Conservation (phyloP, 2,329 filamentous ascomycete genomes). For the Eutypella sp. region DNA sequence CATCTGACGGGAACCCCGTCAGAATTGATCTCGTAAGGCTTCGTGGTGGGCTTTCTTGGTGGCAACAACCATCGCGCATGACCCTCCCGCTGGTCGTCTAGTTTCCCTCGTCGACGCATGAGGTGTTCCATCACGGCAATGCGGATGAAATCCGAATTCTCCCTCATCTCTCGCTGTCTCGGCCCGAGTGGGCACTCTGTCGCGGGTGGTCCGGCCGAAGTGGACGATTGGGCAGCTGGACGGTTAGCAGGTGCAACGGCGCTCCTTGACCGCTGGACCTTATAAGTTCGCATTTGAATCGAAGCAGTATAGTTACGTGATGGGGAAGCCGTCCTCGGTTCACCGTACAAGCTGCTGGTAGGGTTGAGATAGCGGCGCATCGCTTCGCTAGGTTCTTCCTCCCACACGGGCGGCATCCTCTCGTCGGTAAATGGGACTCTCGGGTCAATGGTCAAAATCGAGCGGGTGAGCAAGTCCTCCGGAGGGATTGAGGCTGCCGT, state of each 20-base stretch:
- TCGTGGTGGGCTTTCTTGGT: conserved; percentile 51
- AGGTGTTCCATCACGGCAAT: conserved; percentile 69
- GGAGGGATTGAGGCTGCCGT: conserved; percentile 60
- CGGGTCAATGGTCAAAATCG: conserved; percentile 62
- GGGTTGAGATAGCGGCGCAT: conserved; percentile 65
- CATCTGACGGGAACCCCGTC: conserved; percentile 58
- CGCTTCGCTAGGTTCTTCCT: conserved; percentile 61
- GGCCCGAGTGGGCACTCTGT: conserved; percentile 38
- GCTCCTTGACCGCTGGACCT: conserved; percentile 46
- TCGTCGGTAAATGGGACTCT: conserved; percentile 64
- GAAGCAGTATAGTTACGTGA: conserved; percentile 55
- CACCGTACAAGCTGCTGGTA: conserved; percentile 45
- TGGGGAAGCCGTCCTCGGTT: conserved; percentile 29
- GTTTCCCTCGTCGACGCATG: conserved; percentile 62
- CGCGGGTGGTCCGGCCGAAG: conserved; percentile 24
- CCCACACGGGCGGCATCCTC: conserved; percentile 55
- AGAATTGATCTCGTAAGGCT: conserved; percentile 50
- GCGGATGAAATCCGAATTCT: conserved; percentile 67
- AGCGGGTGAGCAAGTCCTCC: conserved; percentile 63
- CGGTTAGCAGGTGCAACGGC: conserved; percentile 21
- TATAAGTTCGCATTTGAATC: conserved; percentile 70
- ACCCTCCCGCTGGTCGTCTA: conserved; percentile 61
- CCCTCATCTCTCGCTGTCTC: conserved; percentile 63
- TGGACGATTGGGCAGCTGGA: conserved; percentile 19
- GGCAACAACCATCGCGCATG: conserved; percentile 65